These are phyloP conservation scores for Hibiscus mutabilis DNA, from an alignment of 345 rosid species.

Conservation along the genomic window DNA sequence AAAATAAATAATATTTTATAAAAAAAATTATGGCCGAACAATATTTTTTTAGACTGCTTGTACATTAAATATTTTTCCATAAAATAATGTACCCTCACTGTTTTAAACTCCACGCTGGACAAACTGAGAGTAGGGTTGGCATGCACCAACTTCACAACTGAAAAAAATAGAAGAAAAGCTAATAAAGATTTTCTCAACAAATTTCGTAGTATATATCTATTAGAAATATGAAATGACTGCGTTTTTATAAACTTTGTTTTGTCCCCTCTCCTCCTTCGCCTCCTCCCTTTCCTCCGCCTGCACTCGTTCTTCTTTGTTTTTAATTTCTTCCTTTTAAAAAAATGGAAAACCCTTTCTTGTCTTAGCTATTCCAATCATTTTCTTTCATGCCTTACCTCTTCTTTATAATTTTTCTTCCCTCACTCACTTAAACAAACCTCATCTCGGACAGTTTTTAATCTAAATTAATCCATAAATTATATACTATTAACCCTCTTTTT, in stretches of 20 bases:
- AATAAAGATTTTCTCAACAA: too few relatives aligned
- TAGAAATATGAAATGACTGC: slow-evolving; percentile 13
- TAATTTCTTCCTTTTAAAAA: not conserved
- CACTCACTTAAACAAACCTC: slow-evolving; percentile 6
- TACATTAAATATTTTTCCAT: too few relatives aligned
- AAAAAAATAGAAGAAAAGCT: not conserved
- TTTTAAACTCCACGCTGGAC: not conserved
- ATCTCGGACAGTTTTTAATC: slow-evolving; percentile 15
- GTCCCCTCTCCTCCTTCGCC: not conserved
- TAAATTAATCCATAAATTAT: slow-evolving; percentile 1
- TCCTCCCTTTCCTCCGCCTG: slow-evolving; percentile 5
- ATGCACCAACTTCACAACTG: not conserved
- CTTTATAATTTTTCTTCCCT: not conserved
- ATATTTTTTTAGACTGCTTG: too few relatives aligned
- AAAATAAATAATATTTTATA: too few relatives aligned
- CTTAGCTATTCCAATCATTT: slow-evolving; percentile 9
- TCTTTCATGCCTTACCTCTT: slow-evolving; percentile 8
- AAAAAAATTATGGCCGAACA: too few relatives aligned
- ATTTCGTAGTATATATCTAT: slow-evolving; percentile 9
- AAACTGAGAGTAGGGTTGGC: not conserved
- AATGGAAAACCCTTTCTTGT: not conserved
- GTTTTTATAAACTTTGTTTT: slow-evolving; percentile 9
- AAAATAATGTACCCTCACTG: too few relatives aligned
- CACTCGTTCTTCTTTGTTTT: not conserved
- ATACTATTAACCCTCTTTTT: not conserved